Base-by-base conservation (phyloP, 192 early-diverging fungal species). In the Coemansia sp. region DNA sequence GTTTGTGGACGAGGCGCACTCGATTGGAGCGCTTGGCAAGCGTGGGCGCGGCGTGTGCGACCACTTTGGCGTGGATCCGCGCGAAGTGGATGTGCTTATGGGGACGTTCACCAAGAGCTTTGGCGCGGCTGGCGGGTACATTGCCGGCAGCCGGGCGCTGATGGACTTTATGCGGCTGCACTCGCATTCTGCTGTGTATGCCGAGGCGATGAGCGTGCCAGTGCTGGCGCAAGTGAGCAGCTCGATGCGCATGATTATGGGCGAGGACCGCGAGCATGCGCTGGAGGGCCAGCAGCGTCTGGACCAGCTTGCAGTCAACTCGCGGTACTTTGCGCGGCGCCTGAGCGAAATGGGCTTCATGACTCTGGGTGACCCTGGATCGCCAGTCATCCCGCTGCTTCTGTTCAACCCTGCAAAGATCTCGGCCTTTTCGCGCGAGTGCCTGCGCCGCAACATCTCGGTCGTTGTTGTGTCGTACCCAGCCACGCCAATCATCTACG, bases 31-130 rank as follows among this genome's bases (percentile, higher is more conserved):
- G 22, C 76, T 98, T 70, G 95, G 97, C 57, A 90, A 92, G 69
- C 89, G 91, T 63, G 95, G 97, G 43, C 88, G 96, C 55, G 95
- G 95, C 54, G 88, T 98, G 40, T 98, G 95, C 83, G 97, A 98
- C 84, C 95, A 94, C 77, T 96, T 90, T 81, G 90, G 90, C 59
- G 84, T 98, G 14, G 92, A 95, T 66, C 95, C 95, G 29, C 83
- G 80, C 60, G 86, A 95, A 22, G 88, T 98, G 25, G 96, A 99
- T 70, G 87, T 98, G 57, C 79, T 95, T 23, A 98, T 99, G 97
- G 96, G 95, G 41, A 98, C 95, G 5, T 96, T 97, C 68, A 97
- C 95, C 29, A 97, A 99, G 83, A 93, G 91, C 53, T 97, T 99
- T 87, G 96, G 95, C 67, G 92, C 95, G 35, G 93, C 96, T 42